A percentile compares a stretch with the other conserved stretches of the same genome.
Evolutionary conservation across 2,329 filamentous ascomycete genomes (phyloP).

Genomic region (Verticillium nubilum): DNA sequence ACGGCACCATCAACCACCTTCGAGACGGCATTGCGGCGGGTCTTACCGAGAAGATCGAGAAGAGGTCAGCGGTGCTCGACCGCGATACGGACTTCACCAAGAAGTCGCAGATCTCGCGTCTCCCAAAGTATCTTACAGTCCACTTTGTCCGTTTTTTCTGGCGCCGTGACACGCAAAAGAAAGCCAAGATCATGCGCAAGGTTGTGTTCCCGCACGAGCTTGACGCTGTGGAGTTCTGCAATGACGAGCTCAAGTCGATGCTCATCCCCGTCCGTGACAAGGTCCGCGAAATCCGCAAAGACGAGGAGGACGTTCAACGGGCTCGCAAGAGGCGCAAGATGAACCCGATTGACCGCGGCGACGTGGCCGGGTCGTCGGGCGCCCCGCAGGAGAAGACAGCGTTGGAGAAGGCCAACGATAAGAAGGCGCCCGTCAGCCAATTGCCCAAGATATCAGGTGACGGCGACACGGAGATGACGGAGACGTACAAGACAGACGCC

Average conservation of each 20-base stretch:
- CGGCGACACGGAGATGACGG: conserved; percentile 66
- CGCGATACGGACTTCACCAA: conserved; percentile 85
- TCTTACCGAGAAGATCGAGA: conserved; percentile 85
- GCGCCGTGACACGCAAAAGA: conserved; percentile 93
- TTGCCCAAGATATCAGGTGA: conserved; percentile 39
- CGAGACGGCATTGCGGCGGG: conserved; percentile 80
- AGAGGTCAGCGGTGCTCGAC: conserved; percentile 71
- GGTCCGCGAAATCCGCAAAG: conserved; percentile 90
- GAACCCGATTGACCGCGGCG: conserved; percentile 39
- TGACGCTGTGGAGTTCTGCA: conserved; percentile 92
- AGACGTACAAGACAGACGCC: conserved; percentile 86
- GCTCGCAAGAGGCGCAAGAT: conserved; percentile 87
- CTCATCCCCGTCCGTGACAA: conserved; percentile 93
- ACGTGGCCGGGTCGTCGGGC: conserved; percentile 37
- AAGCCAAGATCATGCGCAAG: conserved; percentile 99
- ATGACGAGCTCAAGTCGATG: conserved; percentile 76
- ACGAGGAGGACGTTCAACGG: conserved; percentile 88
- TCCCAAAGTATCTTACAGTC: conserved; percentile 93
- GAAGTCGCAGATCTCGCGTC: conserved; percentile 78
- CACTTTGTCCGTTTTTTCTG: conserved; percentile 99
- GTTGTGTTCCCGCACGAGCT: conserved; percentile 93
- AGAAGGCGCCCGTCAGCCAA: conserved; percentile 23
- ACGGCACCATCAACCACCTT: conserved; percentile 78
- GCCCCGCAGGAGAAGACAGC: conserved; percentile 40
- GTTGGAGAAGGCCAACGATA: conserved; percentile 38